phyloP scores from a whole-genome alignment of 805 yeast genomes.

The Yarrowia sp. region DNA sequence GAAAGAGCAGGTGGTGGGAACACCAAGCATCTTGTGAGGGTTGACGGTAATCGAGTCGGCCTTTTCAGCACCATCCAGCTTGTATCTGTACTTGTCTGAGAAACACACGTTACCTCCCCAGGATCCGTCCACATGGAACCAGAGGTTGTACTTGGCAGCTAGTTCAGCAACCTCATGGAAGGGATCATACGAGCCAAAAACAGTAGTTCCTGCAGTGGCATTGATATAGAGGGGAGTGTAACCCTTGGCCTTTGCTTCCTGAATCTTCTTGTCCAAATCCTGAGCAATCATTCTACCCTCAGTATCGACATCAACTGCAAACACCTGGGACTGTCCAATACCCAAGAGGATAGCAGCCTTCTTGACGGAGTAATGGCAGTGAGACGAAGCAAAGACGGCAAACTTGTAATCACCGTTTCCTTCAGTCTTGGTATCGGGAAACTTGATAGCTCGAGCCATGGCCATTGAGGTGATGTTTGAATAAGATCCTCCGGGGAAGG shows the following conservation, averaged over 20 bases:
- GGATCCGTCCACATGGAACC: constrained; percentile 87
- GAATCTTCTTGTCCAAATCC: constrained; percentile 49
- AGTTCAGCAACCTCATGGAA: constrained; percentile 54
- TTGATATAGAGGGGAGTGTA: constrained; percentile 70
- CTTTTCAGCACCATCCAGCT: constrained; percentile 56
- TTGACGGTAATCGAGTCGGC: constrained; percentile 79
- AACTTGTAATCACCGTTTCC: constrained; percentile 58
- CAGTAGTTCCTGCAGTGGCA: constrained; percentile 89
- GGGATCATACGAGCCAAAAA: constrained; percentile 78
- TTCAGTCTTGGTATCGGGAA: constrained; percentile 62
- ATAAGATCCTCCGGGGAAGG: constrained; percentile 87
- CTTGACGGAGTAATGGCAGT: constrained; percentile 76
- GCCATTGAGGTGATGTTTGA: constrained; percentile 78
- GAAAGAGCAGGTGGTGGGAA: constrained; percentile 67
- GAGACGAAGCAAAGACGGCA: constrained; percentile 68
- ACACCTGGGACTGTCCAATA: constrained; percentile 59
- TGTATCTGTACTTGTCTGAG: constrained; percentile 47
- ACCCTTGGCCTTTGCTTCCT: constrained; percentile 50
- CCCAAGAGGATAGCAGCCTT: constrained; percentile 79
- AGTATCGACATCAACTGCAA: constrained; percentile 57
- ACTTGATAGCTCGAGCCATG: constrained; percentile 64
- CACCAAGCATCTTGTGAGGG: constrained; percentile 89
- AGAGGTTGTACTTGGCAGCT: constrained; percentile 54
- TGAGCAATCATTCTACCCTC: constrained; percentile 57
- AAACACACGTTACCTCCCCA: constrained; percentile 89